Conservation (phyloP, 225 moss, liverwort and hornwort genomes). For the Rhytidiadelphus loreus region DNA sequence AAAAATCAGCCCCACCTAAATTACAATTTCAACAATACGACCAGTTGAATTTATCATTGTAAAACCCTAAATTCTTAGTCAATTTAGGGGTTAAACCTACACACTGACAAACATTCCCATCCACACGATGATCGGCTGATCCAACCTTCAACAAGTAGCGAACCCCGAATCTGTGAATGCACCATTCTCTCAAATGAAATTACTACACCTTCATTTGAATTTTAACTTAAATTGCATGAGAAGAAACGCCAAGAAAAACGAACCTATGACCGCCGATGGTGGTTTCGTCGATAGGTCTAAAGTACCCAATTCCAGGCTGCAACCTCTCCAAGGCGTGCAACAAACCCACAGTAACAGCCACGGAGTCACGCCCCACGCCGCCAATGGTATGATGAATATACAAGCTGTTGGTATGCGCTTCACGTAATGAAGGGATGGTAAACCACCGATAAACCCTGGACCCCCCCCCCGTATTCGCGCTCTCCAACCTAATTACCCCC, state of each 20-base stretch:
- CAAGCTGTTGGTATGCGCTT: slow-evolving; percentile 49
- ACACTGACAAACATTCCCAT: neutral
- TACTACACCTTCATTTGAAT: neutral
- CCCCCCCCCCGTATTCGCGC: neutral
- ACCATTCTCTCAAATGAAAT: neutral
- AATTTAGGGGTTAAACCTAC: neutral
- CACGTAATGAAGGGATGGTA: slow-evolving; percentile 3
- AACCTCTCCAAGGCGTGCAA: slow-evolving; percentile 67
- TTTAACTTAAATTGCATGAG: neutral
- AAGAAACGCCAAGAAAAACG: neutral
- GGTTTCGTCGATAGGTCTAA: slow-evolving; percentile 80
- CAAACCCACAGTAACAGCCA: slow-evolving; percentile 65
- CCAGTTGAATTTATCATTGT: neutral
- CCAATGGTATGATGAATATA: slow-evolving; percentile 78
- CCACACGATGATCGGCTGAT: neutral
- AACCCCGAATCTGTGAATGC: neutral
- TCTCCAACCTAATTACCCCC: neutral
- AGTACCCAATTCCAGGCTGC: slow-evolving; percentile 77
- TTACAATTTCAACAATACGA: neutral
- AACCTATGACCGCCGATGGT: slow-evolving; percentile 72
- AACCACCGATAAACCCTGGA: slow-evolving; percentile 4
- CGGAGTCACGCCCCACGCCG: slow-evolving; percentile 59
- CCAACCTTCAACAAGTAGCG: neutral
- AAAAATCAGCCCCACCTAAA: neutral
- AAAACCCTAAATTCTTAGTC: neutral